Evolutionary conservation across 1,284 basidiomycete species (phyloP), one percentile per base, ranked within the genome.

Genomic region (Boletus semigastroideus): DNA sequence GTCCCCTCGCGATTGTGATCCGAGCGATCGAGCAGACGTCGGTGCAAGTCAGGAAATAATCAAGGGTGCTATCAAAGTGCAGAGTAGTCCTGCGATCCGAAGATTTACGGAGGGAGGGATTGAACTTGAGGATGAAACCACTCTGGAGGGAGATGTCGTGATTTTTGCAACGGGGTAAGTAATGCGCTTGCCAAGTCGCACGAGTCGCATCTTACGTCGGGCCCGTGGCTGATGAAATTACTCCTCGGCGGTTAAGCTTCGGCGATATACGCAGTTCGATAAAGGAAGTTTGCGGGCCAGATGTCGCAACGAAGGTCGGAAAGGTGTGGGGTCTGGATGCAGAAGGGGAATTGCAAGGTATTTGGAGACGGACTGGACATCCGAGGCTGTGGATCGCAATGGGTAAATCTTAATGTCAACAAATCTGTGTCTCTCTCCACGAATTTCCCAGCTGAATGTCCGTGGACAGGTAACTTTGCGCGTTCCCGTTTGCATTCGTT

Each of bases 51-150:
- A 65, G 47, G 63, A 72, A 52, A 76, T 80, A 41, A 67, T 68
- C 17, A 65, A 74, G n/a, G 78, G 77, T 31, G 60, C 62, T 16
- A 78, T 80, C 66, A 76, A 74, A 48, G 63, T 78, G 51, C 73
- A 71, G 55, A 65, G 64, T 30, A 72, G 70, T 9, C 51, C 56
- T 19, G 60, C 65, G 46, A 65, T 76, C 27, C 59, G 61, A 20
- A 50, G 54, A 27, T 73, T 74, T 53, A 68, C 63, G 1, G 55
- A 71, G 41, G 54, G 49, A 12, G 70, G 68, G 2, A 55, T 79
- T 33, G 63, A 62, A 33, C 70, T 80, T 43, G 69, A 63, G 39
- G 76, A 78, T 46, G 74, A 73, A 13, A 68, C 65, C 13, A 55
- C 67, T 43, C 57, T 76, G 11, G 58, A 72, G 25, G 76, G 71